phyloP scores from a whole-genome alignment of 768 basidiomycete species.

The Phanerochaete sordida region DNA sequence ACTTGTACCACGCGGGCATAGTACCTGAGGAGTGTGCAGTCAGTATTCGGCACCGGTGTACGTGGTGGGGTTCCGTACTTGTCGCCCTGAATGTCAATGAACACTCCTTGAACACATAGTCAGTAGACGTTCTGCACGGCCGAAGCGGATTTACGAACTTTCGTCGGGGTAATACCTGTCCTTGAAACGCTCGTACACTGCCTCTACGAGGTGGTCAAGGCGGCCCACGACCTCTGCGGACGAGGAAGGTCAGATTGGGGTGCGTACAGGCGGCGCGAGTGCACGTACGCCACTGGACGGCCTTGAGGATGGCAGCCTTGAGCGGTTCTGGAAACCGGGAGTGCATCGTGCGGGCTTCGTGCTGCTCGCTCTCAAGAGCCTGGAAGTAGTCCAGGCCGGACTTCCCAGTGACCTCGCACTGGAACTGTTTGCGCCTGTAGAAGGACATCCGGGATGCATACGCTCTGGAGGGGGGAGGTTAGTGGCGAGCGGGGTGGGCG shows the following conservation, averaged over 20 bases:
- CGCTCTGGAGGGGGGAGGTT: slow-evolving; percentile 39
- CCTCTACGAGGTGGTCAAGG: slow-evolving; percentile 91
- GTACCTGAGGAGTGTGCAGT: slow-evolving; percentile 48
- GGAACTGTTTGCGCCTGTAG: slow-evolving; percentile 91
- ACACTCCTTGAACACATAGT: slow-evolving; percentile 53
- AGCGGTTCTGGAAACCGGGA: slow-evolving; percentile 89
- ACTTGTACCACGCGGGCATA: slow-evolving; percentile 79
- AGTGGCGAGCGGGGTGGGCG: background rate
- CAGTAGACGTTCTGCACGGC: background rate
- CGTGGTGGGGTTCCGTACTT: slow-evolving; percentile 49
- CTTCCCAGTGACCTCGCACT: slow-evolving; percentile 96
- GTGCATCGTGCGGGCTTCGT: slow-evolving; percentile 87
- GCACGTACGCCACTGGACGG: slow-evolving; percentile 95
- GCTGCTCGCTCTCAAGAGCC: slow-evolving; percentile 86
- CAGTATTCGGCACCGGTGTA: slow-evolving; percentile 13
- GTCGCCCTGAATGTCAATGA: slow-evolving; percentile 83
- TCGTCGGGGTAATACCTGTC: slow-evolving; percentile 92
- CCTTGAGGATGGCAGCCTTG: slow-evolving; percentile 85
- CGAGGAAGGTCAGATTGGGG: slow-evolving; percentile 11
- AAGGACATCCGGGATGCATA: slow-evolving; percentile 93
- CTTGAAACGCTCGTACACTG: slow-evolving; percentile 93
- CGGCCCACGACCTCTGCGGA: slow-evolving; percentile 91
- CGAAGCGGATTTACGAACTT: slow-evolving; percentile 46
- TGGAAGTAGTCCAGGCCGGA: slow-evolving; percentile 92
- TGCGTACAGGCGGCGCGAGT: slow-evolving; percentile 7